Evolutionary conservation across 305 asterid genomes (phyloP), one percentile per base, ranked within the genome.

Genomic region (Euphrasia arctica): DNA sequence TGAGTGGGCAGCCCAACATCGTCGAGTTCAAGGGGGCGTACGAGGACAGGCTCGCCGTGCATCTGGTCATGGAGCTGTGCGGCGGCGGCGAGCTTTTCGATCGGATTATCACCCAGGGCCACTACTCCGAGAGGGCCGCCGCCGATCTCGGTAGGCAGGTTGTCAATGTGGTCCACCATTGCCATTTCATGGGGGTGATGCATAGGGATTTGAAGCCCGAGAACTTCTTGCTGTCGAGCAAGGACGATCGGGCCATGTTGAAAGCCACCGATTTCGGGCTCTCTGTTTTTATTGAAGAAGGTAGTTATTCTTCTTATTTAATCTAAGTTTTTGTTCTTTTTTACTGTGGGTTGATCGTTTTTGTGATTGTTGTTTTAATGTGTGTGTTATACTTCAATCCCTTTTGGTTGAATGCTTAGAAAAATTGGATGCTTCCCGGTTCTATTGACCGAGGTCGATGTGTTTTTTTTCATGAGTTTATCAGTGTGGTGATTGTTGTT

Each of bases 141-240:
- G 72, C 90, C 63, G 82, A 79, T 15, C 75, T 84, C 41, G 77
- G 86, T 73, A 78, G 85, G 74, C 90, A 84, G 83, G 79, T 84
- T 61, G 83, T 84, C 39, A 84, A 77, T 84, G 90, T 81, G 60
- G 87, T 84, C 12, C 80, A 81, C 62, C 84, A 81, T 71, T 84
- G 90, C 68, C 90, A 84, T 68, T 84, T 84, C 50, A 65, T 81
- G 81, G 87, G 87, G 62, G 89, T 83, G 68, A 78, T 83, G 80
- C 89, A 83, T 72, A 83, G 89, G 72, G 89, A 83, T 80, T 80
- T 83, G 41, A 83, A 83, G 77, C 85, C 87, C 1, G 90, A 84
- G 79, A 84, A 84, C 72, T 84, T 84, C 80, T 74, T 84, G 77
- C 82, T 84, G 56, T 78, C 87, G 10, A 81, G 76, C 51, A 81